Base-by-base conservation (phyloP, 768 basidiomycete species). In the Lactarius sp. region DNA sequence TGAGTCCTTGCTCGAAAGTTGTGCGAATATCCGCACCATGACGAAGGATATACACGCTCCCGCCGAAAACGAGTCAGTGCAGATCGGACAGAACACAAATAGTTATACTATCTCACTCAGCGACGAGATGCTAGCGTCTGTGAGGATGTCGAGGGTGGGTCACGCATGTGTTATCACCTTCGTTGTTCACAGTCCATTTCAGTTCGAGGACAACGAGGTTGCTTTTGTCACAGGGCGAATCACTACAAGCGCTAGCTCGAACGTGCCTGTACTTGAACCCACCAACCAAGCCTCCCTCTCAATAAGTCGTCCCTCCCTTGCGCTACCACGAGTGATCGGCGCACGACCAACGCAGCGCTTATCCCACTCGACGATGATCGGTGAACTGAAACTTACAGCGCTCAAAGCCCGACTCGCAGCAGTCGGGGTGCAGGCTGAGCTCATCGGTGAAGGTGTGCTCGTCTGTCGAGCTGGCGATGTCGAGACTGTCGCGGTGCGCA, bases 151-250 rank as follows among this genome's bases (percentile, higher is more conserved):
- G 12, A 82, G 88, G 73, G 94, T 96, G 74, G 59, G 90, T 52
- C 52, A 52, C 65, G 10, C 50, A 69, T 41, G 60, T 52, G 14
- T 36, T 36, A 52, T 37, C 52, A 27, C 55, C 49, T 39, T 36
- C 6, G 47, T 41, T 47, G n/a, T 70, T 49, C 22, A 34, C 49
- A 14, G 31, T 10, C 52, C 16, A 39, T 61, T 61, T 37, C 70
- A 98, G 94, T 98, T 97, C 72, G 97, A 98, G 71, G 96, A 98
- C 73, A 98, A 94, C 70, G 94, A 98, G 75, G 90, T 99, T 51
- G 94, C 92, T 18, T 95, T 87, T 73, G 86, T 99, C 50, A 85
- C 86, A 22, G 97, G 97, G 22, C 84, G 90, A n/a, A 85, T 98
- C 37, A 81, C 88, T 4, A 83, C 87, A 36, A 88, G 91, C 61